Percentiles rank a stretch among this genome's conserved stretches.
These are phyloP conservation scores for Arctostaphylos glauca DNA, from an alignment of 148 eudicot species.

Conservation along the genomic window DNA sequence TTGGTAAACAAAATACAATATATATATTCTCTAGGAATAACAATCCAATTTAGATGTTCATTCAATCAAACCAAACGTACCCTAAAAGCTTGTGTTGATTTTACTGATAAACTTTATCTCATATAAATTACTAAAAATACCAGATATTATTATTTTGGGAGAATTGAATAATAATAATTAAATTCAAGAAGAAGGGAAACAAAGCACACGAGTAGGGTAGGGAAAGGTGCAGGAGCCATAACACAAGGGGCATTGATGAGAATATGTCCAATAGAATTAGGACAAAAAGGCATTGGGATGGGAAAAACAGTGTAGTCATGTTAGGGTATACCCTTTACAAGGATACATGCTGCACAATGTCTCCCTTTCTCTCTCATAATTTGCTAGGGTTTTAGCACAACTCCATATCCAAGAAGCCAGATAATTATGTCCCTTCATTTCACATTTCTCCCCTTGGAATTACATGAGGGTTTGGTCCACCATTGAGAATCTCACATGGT, in stretches of 20 bases:
- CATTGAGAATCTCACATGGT: conserved; percentile 9
- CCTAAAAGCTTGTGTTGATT: too few relatives aligned
- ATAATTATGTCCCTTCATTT: neutral
- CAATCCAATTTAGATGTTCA: too few relatives aligned
- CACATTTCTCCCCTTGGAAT: conserved; percentile 15
- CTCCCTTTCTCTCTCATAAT: neutral
- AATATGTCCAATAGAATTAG: neutral
- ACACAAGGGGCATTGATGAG: neutral
- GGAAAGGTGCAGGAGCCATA: neutral
- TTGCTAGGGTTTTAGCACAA: conserved; percentile 18
- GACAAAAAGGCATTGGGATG: conserved; percentile 11
- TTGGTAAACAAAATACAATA: too few relatives aligned
- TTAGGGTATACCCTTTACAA: neutral
- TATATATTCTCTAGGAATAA: too few relatives aligned
- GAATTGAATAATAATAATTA: too few relatives aligned
- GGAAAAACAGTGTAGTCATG: neutral
- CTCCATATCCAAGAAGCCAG: conserved; percentile 26
- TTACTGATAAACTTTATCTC: too few relatives aligned
- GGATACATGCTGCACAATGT: neutral
- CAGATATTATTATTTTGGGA: too few relatives aligned
- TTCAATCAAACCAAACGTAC: too few relatives aligned
- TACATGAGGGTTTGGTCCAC: conserved; percentile 18
- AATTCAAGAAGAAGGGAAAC: neutral
- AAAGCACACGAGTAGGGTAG: neutral
- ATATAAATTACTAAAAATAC: too few relatives aligned